Evolutionary conservation across 495 filamentous ascomycete species (phyloP).

Genomic region (Aspergillus ellipticus): DNA sequence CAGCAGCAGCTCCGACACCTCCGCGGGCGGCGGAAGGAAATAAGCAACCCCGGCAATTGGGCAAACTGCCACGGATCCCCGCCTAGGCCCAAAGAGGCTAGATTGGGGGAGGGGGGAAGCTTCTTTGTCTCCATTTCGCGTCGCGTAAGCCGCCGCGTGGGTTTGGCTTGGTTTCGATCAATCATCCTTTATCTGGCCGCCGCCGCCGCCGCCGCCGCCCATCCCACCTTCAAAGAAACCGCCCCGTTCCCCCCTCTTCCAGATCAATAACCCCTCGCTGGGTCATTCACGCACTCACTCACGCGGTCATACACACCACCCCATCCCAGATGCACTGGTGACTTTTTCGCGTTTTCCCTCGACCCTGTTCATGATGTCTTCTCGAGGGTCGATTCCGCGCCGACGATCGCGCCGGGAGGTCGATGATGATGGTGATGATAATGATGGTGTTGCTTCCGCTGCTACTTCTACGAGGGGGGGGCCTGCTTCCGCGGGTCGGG

Average conservation of each 20-base stretch:
- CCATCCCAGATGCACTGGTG: slow-evolving; percentile 3
- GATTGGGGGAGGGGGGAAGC: slow-evolving; percentile 14
- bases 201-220: too few relatives aligned
- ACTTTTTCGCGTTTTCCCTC: slow-evolving; percentile 2
- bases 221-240: too few relatives aligned
- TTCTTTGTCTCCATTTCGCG: slow-evolving; percentile 13
- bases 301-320: too few relatives aligned
- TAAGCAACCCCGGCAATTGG: too few relatives aligned
- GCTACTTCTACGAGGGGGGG: too few relatives aligned
- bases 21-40: too few relatives aligned
- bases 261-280: too few relatives aligned
- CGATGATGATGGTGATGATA: slow-evolving; percentile 15
- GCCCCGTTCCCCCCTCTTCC: too few relatives aligned
- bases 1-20: background rate
- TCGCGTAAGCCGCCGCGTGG: slow-evolving; percentile 17
- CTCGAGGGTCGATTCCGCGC: slow-evolving; percentile 21
- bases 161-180: background rate
- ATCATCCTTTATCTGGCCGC: slow-evolving; percentile 1
- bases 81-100: slow-evolving; percentile 20
- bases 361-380: slow-evolving; percentile 26
- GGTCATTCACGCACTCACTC: too few relatives aligned
- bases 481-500: too few relatives aligned
- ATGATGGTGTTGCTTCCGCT: background rate
- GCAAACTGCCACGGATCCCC: slow-evolving; percentile 14
- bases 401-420: slow-evolving; percentile 30